These are phyloP conservation scores for Colletotrichum costaricense DNA, from an alignment of 2,329 filamentous ascomycete genomes.

Conservation along the genomic window DNA sequence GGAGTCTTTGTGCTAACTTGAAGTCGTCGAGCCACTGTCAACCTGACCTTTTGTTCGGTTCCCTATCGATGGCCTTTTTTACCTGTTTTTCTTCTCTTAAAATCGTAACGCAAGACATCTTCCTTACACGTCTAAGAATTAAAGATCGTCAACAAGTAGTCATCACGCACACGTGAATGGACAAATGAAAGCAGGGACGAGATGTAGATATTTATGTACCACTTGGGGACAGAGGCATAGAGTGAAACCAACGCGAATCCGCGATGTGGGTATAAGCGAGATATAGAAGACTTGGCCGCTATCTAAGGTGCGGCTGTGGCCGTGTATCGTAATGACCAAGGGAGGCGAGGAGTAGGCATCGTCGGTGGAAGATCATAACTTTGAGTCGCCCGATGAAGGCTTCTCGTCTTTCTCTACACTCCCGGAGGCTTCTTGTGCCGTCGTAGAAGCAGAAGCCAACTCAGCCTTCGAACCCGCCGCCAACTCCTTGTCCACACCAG, in stretches of 20 bases:
- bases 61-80: no score
- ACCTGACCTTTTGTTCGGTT: no score
- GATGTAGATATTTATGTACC: not conserved
- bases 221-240: not conserved
- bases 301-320: not conserved
- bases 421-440: not conserved
- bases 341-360: not conserved
- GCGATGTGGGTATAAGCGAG: conserved; percentile 25
- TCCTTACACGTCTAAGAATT: no score
- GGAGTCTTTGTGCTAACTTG: not conserved
- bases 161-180: not conserved
- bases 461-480: not conserved
- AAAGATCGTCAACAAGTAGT: no score
- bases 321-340: not conserved
- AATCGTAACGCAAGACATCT: no score
- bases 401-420: not conserved
- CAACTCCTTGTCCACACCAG: not conserved
- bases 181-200: not conserved
- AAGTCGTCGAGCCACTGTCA: no score
- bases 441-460: not conserved
- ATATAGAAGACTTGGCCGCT: conserved; percentile 13
- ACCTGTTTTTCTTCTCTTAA: no score
- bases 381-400: conserved; percentile 2
- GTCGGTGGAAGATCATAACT: conserved; percentile 8
- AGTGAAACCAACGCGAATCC: not conserved